Percentiles rank a stretch among this genome's conserved stretches.
phyloP scores from a whole-genome alignment of 2,329 filamentous ascomycete species.

The Diaporthe humulicola region DNA sequence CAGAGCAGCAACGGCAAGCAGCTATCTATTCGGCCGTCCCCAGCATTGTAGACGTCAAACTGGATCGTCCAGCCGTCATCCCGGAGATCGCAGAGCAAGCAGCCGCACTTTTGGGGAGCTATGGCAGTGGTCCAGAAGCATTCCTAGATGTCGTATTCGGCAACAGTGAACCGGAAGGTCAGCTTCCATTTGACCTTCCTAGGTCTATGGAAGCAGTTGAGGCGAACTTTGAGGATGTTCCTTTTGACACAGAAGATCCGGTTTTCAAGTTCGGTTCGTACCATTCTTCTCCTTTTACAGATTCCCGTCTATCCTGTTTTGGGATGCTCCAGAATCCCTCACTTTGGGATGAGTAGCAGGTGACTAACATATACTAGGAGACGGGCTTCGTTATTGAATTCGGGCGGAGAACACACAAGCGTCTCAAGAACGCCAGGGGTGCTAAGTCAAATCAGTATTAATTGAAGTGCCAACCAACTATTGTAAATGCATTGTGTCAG shows the following conservation, averaged over 20 bases:
- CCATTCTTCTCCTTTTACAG: no score
- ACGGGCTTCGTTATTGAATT: not conserved
- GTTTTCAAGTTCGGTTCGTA: not conserved
- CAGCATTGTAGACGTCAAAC: conserved; percentile 57
- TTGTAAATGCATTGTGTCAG: not conserved
- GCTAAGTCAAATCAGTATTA: not conserved
- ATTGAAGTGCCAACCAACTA: not conserved
- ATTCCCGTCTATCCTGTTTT: no score
- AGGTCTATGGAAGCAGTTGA: conserved; percentile 55
- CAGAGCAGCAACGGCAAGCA: not conserved
- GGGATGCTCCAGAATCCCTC: no score
- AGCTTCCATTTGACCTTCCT: conserved; percentile 60
- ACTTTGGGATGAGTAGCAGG: no score
- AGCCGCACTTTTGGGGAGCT: conserved; percentile 55
- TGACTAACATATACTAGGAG: not conserved
- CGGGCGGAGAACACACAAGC: not conserved
- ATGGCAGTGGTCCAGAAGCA: conserved; percentile 53
- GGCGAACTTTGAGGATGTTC: conserved; percentile 44
- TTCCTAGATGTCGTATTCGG: conserved; percentile 59
- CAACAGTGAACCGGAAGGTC: conserved; percentile 51
- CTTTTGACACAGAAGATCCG: conserved; percentile 39
- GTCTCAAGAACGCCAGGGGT: not conserved
- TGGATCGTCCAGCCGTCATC: conserved; percentile 57
- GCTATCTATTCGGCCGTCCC: conserved; percentile 53
- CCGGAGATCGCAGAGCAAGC: conserved; percentile 55